These are phyloP conservation scores for Microbotryum silenes-acaulis DNA, from an alignment of 1,284 basidiomycete genomes.

Conservation along the genomic window DNA sequence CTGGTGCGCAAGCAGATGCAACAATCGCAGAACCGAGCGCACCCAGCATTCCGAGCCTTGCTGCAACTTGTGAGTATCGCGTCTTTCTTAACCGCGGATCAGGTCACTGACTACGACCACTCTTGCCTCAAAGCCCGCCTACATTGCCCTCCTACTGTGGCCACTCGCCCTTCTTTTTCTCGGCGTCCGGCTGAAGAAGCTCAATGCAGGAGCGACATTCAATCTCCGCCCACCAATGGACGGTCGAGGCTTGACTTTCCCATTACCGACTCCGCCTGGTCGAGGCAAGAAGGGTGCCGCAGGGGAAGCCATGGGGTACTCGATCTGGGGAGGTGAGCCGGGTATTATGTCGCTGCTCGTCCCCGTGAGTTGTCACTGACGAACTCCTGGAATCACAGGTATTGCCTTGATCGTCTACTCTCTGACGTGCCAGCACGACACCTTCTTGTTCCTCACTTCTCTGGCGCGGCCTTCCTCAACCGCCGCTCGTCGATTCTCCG, in stretches of 20 bases:
- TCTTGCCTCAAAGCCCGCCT: conserved; percentile 29
- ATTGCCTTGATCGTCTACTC: conserved; percentile 16
- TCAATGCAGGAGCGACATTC: conserved; percentile 12
- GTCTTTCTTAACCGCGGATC: too few species aligned
- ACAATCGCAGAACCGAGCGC: background rate
- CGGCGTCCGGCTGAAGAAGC: conserved; percentile 33
- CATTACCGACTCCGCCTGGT: background rate
- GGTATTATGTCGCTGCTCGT: too few species aligned
- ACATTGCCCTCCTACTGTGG: conserved; percentile 31
- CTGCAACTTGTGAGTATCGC: too few species aligned
- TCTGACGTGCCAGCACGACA: conserved; percentile 23
- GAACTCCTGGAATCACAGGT: background rate
- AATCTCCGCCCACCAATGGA: background rate
- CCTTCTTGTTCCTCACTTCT: conserved; percentile 24
- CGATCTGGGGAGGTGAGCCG: conserved; percentile 8
- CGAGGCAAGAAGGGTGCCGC: background rate
- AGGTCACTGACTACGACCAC: conserved; percentile 3
- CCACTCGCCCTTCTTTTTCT: conserved; percentile 36
- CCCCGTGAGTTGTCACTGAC: background rate
- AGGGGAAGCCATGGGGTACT: conserved; percentile 9
- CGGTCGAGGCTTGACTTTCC: background rate
- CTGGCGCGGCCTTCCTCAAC: conserved; percentile 22
- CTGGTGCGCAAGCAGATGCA: conserved; percentile 8
- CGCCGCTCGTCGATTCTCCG: background rate
- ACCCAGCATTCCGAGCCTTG: too few species aligned